phyloP scores from a whole-genome alignment of 2,329 filamentous ascomycete species.

The Cordyceps fumosorosea region DNA sequence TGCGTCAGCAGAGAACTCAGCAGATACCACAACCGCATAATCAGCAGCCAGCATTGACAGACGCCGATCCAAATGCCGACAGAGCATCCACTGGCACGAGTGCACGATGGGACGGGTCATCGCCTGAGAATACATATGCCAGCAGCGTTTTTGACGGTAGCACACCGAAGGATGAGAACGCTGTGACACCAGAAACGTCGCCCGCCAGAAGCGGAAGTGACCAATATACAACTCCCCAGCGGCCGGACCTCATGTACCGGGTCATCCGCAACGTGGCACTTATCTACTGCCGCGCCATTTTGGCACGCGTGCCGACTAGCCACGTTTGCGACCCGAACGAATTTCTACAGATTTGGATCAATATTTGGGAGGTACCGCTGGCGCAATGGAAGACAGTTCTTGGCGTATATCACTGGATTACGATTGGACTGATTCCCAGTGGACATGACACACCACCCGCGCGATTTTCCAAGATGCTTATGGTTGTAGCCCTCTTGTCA shows the following conservation, averaged over 20 bases:
- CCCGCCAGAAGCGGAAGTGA: slow-evolving; percentile 11
- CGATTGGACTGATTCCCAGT: slow-evolving; percentile 35
- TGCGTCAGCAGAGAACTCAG: slow-evolving; percentile 9
- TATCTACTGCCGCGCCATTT: slow-evolving; percentile 42
- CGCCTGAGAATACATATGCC: slow-evolving; percentile 10
- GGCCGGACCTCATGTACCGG: slow-evolving; percentile 39
- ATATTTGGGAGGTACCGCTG: slow-evolving; percentile 40
- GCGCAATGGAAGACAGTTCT: slow-evolving; percentile 39
- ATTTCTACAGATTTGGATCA: slow-evolving; percentile 38
- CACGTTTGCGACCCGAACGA: slow-evolving; percentile 32
- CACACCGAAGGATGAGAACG: slow-evolving; percentile 3
- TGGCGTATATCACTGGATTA: slow-evolving; percentile 44
- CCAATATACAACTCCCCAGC: slow-evolving; percentile 15
- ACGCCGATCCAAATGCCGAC: neutral
- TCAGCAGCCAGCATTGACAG: neutral
- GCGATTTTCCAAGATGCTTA: slow-evolving; percentile 40
- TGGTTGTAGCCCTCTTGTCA: slow-evolving; percentile 37
- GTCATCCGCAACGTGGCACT: slow-evolving; percentile 39
- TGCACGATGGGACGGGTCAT: slow-evolving; percentile 13
- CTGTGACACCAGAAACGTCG: slow-evolving; percentile 4
- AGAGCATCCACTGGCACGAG: slow-evolving; percentile 12
- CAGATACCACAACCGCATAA: neutral
- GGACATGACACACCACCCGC: slow-evolving; percentile 33
- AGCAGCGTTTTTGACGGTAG: slow-evolving; percentile 11
- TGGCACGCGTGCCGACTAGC: slow-evolving; percentile 35